Percentiles rank a stretch among this genome's conserved stretches.
phyloP scores from a whole-genome alignment of 1,284 basidiomycete genomes.

The Trichosporon asahii region DNA sequence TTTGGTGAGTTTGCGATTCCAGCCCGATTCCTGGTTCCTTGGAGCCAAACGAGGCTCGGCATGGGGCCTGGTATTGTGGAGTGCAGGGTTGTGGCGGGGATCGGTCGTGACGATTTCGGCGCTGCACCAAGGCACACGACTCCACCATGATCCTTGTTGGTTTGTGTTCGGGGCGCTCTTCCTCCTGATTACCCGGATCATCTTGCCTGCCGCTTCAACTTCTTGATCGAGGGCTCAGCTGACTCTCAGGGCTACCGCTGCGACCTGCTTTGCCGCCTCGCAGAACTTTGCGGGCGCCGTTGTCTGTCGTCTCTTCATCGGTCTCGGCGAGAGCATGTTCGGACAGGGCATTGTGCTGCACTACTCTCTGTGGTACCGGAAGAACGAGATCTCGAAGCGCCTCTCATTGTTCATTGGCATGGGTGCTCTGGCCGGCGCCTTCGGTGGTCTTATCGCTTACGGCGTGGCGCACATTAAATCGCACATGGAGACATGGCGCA shows the following conservation, averaged over 20 bases:
- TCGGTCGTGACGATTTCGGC: background rate
- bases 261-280: slow-evolving; percentile 48
- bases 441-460: slow-evolving; percentile 24
- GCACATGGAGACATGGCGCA: slow-evolving; percentile 10
- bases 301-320: slow-evolving; percentile 51
- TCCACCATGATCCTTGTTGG: background rate
- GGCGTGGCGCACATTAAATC: slow-evolving; percentile 19
- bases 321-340: slow-evolving; percentile 48
- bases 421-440: slow-evolving; percentile 19
- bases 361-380: slow-evolving; percentile 26
- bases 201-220: background rate
- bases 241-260: slow-evolving; percentile 31
- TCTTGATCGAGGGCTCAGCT: background rate
- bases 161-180: background rate
- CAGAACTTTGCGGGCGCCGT: slow-evolving; percentile 43
- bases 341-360: slow-evolving; percentile 48
- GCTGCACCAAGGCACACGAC: background rate
- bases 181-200: no score
- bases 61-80: background rate
- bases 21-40: background rate
- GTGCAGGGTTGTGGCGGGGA: background rate
- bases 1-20: background rate
- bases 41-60: background rate
- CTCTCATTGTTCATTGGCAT: slow-evolving; percentile 32
- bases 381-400: slow-evolving; percentile 28